Evolutionary conservation across 257 asterid species (phyloP).

Genomic region (Przewalskia tangutica): DNA sequence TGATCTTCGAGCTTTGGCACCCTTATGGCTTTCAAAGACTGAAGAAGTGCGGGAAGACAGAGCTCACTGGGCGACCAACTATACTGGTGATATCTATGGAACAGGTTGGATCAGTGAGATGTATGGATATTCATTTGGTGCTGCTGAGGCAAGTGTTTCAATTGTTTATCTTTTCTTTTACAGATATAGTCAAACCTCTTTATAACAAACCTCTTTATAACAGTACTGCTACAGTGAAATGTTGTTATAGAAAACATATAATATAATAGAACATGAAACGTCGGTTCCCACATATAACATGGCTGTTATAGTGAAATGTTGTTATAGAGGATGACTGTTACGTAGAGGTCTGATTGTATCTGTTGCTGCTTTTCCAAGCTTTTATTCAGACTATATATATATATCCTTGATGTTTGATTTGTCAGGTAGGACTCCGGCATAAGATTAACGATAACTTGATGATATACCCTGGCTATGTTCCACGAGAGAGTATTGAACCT

Average conservation of each 20-base stretch:
- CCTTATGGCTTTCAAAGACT: slow-evolving; percentile 80
- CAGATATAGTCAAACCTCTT: background rate
- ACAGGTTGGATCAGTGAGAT: slow-evolving; percentile 98
- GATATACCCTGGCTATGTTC: slow-evolving; percentile 95
- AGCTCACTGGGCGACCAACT: slow-evolving; percentile 80
- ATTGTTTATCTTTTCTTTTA: background rate
- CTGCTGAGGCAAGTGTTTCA: slow-evolving; percentile 59
- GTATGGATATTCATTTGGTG: slow-evolving; percentile 99
- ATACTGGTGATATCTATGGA: slow-evolving; percentile 86
- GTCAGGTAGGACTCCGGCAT: slow-evolving; percentile 94
- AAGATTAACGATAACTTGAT: slow-evolving; percentile 77
- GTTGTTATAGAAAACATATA: too few species aligned
- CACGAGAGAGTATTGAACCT: slow-evolving; percentile 83
- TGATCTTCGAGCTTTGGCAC: slow-evolving; percentile 91
- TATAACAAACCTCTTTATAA: too few species aligned
- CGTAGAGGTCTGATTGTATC: too few species aligned
- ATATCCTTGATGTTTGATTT: slow-evolving; percentile 20
- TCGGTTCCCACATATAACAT: too few species aligned
- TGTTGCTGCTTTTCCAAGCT: background rate
- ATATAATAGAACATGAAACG: too few species aligned
- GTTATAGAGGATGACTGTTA: too few species aligned
- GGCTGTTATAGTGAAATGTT: too few species aligned
- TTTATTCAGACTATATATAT: background rate
- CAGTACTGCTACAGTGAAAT: too few species aligned
- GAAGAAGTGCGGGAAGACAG: slow-evolving; percentile 86